phyloP scores from a whole-genome alignment of 2,329 filamentous ascomycete genomes.

The Verticillium alfalfae region DNA sequence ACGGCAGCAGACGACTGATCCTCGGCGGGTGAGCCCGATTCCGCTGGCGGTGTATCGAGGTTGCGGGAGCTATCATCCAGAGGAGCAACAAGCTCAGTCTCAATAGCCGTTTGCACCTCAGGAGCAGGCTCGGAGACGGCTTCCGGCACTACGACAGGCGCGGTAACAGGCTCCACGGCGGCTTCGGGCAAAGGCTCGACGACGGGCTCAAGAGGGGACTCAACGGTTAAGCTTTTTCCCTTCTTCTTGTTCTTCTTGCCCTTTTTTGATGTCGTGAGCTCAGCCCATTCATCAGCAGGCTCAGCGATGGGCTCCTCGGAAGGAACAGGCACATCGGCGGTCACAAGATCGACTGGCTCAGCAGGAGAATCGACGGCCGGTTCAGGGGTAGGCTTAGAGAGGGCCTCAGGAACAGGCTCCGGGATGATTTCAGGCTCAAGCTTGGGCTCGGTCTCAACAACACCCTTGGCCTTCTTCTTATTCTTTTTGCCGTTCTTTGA shows the following conservation, averaged over 20 bases:
- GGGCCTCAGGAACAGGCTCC: neutral
- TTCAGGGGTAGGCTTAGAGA: no score
- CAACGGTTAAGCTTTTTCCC: slow-evolving; percentile 5
- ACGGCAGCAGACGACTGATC: neutral
- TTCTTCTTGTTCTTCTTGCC: slow-evolving; percentile 13
- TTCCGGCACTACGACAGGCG: neutral
- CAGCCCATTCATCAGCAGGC: slow-evolving; percentile 7
- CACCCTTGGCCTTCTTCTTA: neutral
- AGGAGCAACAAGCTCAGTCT: neutral
- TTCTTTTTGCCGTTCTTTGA: neutral
- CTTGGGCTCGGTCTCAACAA: no score
- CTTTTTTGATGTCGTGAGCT: slow-evolving; percentile 3
- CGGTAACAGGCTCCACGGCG: neutral
- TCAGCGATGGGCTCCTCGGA: neutral
- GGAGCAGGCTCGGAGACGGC: neutral
- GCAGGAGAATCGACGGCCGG: neutral
- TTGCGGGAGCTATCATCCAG: neutral
- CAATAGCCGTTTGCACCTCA: neutral
- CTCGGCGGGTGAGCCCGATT: neutral
- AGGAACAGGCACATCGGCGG: neutral
- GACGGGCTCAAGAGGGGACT: no score
- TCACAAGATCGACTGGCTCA: neutral
- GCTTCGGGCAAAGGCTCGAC: neutral
- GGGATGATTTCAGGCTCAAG: neutral
- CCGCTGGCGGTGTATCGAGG: neutral